Base-by-base conservation (phyloP, 805 yeast species). In the Spathaspora sp. region DNA sequence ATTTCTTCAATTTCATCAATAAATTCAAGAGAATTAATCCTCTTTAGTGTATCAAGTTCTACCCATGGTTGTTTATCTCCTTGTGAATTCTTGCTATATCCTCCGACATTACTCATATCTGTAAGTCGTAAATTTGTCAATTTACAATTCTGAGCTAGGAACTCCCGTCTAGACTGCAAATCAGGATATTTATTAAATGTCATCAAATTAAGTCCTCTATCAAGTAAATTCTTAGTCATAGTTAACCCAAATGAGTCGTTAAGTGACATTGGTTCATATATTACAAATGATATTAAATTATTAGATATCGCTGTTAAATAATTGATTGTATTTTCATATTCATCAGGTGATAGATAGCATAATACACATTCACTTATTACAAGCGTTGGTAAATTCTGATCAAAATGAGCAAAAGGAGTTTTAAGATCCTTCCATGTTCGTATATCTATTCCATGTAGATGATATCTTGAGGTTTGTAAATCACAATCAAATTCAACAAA, bases 1-100 rank as follows among this genome's bases (percentile, higher is more conserved):
- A 87, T 75, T 59, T 87, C 96, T 64, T 87, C 96, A 4, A 85
- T 64, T 63, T 87, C 96, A 64, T 87, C 96, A 18, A 88, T 72
- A 56, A 86, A 68, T 63, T 88, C 94, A 39, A 87, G 70, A 19
- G 67, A 56, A 50, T 75, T 72, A 1, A 87, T 76, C 29, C 87
- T 60, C 8, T 56, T 60, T 19, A 66, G 58, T 31, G 80, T 87
- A 1, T 59, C 62, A 0, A 39, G 47, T 9, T 55, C 55, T 2
- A 82, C 64, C 87, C 89, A 83, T 28, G 64, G 48, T 18, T 54
- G 43, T 2, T 42, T 46, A 5, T 12, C 17, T n/a, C 14, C 17
- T 23, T 62, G 48, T 17, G 55, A 56, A 62, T 65, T 63, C 12
- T 72, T 60, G 65, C 48, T 49, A 53, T 71, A 73, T 0, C 77